Evolutionary conservation across 805 yeast genomes (phyloP), one percentile per base, ranked within the genome.

Genomic region (Henningerozyma blattae): DNA sequence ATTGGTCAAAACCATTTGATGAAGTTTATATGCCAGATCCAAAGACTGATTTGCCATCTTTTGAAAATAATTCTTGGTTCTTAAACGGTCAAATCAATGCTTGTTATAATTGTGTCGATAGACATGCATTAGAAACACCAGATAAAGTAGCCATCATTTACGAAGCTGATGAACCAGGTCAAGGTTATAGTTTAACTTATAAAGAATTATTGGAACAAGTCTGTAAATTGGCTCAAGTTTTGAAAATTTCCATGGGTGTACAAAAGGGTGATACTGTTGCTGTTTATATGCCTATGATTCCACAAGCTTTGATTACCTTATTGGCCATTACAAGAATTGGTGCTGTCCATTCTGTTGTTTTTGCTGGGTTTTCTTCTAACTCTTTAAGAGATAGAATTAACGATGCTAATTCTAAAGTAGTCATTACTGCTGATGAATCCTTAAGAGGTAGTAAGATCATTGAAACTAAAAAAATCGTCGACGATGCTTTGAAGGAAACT

Each of bases 221-320:
- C 30, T 77, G 81, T 44, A 77, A 80, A 53, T 76, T 86, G 47
- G 95, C 97, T 10, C 87, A 81, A 47, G 79, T 84, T 28, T 70
- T 91, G 56, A 65, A 70, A 43, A 69, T 77, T 38, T 76, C 86
- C 14, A 62, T 76, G 72, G 98, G 98, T 37, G 89, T 89, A 46
- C 65, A 69, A 47, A 83, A 84, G 61, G 98, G 98, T 54, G 98
- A 89, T 55, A 82, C 94, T 18, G 97, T 89, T 38, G 97, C 96
- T 32, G 82, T 89, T 38, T 89, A 89, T 62, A 65, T 89, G 56
- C 98, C 98, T 53, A 89, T 91, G 98, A 87, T 87, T 41, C 94
- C 97, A 32, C 95, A 87, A 64, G 95, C 96, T 15, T 67, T 91
- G 41, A 75, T 91, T 37, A 81, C 98, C n/a, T 74, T 89, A 72